Conservation (phyloP, 257 asterid species). For the Solanum acaule region DNA sequence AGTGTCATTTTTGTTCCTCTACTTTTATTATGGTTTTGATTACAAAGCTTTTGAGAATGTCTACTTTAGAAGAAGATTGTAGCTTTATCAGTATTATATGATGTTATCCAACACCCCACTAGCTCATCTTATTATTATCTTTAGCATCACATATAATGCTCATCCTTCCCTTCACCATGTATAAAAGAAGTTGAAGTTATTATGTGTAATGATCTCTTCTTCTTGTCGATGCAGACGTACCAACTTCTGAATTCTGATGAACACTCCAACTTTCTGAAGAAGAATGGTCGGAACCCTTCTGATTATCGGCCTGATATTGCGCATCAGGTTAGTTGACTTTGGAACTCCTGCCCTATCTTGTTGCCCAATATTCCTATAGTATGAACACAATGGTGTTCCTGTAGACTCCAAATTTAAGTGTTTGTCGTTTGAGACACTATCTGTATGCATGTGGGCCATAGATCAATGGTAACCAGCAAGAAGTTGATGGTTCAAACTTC, state of each 20-base stretch:
- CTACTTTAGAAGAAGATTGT: background rate
- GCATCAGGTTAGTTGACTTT: slow-evolving; percentile 49
- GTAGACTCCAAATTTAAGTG: background rate
- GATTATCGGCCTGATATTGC: slow-evolving; percentile 85
- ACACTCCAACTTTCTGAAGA: slow-evolving; percentile 47
- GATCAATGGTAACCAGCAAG: background rate
- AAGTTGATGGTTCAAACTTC: background rate
- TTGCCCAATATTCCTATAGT: background rate
- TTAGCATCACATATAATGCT: background rate
- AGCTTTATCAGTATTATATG: background rate
- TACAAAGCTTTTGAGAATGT: background rate
- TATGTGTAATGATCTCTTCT: background rate
- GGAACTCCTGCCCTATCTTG: background rate
- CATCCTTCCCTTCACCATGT: background rate
- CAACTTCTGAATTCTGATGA: slow-evolving; percentile 86
- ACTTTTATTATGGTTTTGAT: background rate
- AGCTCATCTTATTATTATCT: background rate
- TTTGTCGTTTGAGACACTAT: background rate
- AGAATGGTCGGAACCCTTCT: slow-evolving; percentile 56
- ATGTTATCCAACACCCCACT: background rate
- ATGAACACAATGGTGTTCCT: background rate
- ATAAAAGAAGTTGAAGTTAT: background rate
- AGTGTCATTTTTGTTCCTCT: background rate
- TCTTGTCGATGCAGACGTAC: slow-evolving; percentile 34
- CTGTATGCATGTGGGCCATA: background rate